Evolutionary conservation across 257 asterid genomes (phyloP), one percentile per base, ranked within the genome.

Genomic region (Lantana camara): DNA sequence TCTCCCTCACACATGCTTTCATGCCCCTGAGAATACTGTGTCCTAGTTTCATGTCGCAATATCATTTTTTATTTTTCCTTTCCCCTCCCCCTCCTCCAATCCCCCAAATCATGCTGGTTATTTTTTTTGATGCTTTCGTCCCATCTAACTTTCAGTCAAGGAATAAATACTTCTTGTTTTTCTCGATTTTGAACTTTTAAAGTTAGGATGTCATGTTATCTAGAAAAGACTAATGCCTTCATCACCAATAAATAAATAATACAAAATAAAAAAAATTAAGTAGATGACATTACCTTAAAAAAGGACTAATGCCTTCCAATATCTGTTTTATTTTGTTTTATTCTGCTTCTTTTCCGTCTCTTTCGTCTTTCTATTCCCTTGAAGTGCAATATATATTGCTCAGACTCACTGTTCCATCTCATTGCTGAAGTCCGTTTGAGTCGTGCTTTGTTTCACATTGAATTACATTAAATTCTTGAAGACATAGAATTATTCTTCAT

Each of bases 381-480:
- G 41, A 27, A 27, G 32, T 27, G 32, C 5, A 27, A 27, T 27
- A 27, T n/a, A 19, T 8, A 0, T 7, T 0, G 9, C 9, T 4
- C n/a, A 10, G 32, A 1, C 45, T 19, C 27, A 27, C 30, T 12
- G 9, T 40, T 45, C 44, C 57, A 60, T 48, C 46, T 54, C 3
- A 32, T 4, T 14, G 20, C 34, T 22, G 60, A 17, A 20, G 17
- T n/a, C n/a, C n/a, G n/a, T 37, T 17, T 15, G 45, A 32, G 19
- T 35, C 51, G 42, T 22, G 64, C 61, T 58, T n/a, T 41, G 63
- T 62, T 44, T 14, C 22, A 16, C 22, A 13, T 16, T 48, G 35
- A 21, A 40, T 69, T 50, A 27, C 10, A 4, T 27, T 34, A 37
- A 40, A 45, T 69, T 30, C 49, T 69, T 63, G 65, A 24, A 16